These are phyloP conservation scores for Nissolia schottii DNA, from an alignment of 306 rosid genomes.

Conservation along the genomic window DNA sequence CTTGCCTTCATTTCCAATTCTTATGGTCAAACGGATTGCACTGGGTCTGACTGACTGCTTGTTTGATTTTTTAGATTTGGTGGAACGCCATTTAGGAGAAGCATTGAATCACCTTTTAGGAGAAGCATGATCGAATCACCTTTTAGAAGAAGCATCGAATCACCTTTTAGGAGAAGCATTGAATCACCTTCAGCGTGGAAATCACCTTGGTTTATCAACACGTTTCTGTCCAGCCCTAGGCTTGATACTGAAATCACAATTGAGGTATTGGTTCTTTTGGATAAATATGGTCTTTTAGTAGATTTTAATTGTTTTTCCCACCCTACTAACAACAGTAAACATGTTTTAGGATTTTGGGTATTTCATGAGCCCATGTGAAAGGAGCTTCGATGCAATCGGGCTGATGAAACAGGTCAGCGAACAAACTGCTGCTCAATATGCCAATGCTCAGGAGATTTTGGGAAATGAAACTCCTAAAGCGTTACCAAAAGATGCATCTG, in stretches of 20 bases:
- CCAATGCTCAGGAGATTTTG: conserved; percentile 69
- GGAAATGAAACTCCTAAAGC: conserved; percentile 70
- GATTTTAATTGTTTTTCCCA: neutral
- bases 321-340: neutral
- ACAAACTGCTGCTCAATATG: conserved; percentile 87
- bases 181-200: conserved; percentile 98
- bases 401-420: conserved; percentile 82
- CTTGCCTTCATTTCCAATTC: neutral
- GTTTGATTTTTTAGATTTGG: conserved; percentile 59
- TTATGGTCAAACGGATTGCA: neutral
- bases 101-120: no score
- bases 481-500: conserved; percentile 24
- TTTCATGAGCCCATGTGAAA: conserved; percentile 78
- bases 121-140: no score
- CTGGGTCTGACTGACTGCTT: conserved; percentile 18
- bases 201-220: conserved; percentile 85
- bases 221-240: conserved; percentile 71
- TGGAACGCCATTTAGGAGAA: no score
- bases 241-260: conserved; percentile 77
- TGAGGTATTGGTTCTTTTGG: conserved; percentile 56
- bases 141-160: no score
- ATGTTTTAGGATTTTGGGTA: conserved; percentile 75
- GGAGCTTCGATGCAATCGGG: conserved; percentile 87
- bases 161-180: conserved; percentile 79
- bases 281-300: neutral